Conservation (phyloP, 768 basidiomycete species). For the Leccinum obscurum region DNA sequence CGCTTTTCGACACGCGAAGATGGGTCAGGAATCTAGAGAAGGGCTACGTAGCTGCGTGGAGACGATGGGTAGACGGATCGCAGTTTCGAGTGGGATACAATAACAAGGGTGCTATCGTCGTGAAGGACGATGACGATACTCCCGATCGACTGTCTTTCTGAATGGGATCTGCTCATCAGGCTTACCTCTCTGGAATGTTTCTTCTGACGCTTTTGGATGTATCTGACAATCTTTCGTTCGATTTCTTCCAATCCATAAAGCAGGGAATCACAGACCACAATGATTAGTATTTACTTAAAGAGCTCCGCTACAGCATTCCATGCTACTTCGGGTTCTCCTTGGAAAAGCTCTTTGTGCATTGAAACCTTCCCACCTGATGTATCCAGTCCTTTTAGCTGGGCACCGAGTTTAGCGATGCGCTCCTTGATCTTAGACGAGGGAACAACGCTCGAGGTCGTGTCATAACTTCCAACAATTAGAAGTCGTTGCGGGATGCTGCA, state of each 20-base stretch:
- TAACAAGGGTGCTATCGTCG: slow-evolving; percentile 34
- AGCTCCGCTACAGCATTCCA: slow-evolving; percentile 15
- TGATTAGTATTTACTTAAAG: not conserved
- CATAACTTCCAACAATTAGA: slow-evolving; percentile 14
- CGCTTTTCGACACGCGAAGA: slow-evolving; percentile 48
- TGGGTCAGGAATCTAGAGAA: slow-evolving; percentile 52
- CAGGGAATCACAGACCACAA: not conserved
- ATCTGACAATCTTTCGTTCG: not conserved
- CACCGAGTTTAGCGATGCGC: not conserved
- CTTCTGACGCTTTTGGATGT: not conserved
- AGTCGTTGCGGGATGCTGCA: not conserved
- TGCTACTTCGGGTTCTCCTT: slow-evolving; percentile 15
- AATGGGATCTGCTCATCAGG: not conserved
- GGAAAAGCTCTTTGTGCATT: slow-evolving; percentile 7
- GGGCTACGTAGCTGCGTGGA: slow-evolving; percentile 44
- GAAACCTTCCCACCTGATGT: not conserved
- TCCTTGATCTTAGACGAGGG: not conserved
- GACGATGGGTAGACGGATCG: slow-evolving; percentile 47
- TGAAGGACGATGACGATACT: slow-evolving; percentile 31
- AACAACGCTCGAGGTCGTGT: slow-evolving; percentile 6
- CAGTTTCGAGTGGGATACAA: slow-evolving; percentile 32
- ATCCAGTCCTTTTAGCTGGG: not conserved
- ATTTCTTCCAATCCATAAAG: not conserved
- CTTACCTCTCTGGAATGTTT: not conserved
- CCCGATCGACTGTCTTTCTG: not conserved